Evolutionary conservation across 495 filamentous ascomycete species (phyloP).

Genomic region (Cryomyces minteri): DNA sequence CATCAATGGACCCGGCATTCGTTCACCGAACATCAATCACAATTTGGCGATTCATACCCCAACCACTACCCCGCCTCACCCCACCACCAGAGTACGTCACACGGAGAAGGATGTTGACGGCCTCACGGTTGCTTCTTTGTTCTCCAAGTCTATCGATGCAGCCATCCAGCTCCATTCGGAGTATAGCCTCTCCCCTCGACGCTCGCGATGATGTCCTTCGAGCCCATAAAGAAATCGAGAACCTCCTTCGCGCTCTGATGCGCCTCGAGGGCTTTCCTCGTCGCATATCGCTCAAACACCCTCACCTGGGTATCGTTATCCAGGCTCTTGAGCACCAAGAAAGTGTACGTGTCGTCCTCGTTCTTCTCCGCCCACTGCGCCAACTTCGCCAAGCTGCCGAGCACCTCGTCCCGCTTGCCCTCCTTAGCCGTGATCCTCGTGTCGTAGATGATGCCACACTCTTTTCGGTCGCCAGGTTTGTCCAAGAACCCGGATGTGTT

Average conservation of each 20-base stretch:
- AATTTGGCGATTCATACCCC: too few relatives aligned
- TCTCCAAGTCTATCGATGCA: constrained; percentile 4
- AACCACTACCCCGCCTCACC: too few relatives aligned
- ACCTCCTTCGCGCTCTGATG: constrained; percentile 8
- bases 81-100: neutral
- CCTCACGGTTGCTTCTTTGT: neutral
- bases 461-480: neutral
- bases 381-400: neutral
- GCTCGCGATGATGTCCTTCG: constrained; percentile 1
- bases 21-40: too few relatives aligned
- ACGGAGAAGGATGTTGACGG: neutral
- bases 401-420: neutral
- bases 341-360: constrained; percentile 4
- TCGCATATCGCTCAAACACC: constrained; percentile 9
- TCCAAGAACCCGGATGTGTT: constrained; percentile 8
- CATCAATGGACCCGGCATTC: too few relatives aligned
- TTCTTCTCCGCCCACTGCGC: neutral
- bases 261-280: constrained; percentile 6
- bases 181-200: constrained; percentile 11
- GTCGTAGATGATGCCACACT: constrained; percentile 9
- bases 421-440: constrained; percentile 4
- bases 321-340: constrained; percentile 7
- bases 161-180: constrained; percentile 13
- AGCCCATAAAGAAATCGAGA: constrained; percentile 5
- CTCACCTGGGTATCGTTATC: constrained; percentile 8